phyloP scores from a whole-genome alignment of 805 yeast genomes.

The Kodamaea hsintzibuensis region DNA sequence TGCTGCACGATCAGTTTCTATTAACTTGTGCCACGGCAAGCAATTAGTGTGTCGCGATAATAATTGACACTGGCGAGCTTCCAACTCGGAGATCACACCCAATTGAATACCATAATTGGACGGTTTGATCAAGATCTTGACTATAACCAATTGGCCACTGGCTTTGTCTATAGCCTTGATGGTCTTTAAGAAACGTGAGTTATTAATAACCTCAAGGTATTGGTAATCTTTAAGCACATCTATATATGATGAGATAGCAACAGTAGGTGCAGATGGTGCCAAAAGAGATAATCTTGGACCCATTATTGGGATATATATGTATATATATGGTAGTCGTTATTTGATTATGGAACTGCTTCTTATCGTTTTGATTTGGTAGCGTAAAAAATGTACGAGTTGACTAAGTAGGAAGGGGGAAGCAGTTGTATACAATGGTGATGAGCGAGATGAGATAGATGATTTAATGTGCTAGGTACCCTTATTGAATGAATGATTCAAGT shows the following conservation, averaged over 20 bases:
- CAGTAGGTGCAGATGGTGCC: conserved; percentile 90
- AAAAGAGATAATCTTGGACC: conserved; percentile 83
- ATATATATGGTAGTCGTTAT: neutral
- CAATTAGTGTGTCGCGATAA: conserved; percentile 58
- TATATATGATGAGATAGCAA: conserved; percentile 86
- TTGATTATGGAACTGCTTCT: neutral
- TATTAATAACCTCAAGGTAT: conserved; percentile 72
- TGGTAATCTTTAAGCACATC: conserved; percentile 76
- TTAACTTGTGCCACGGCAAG: conserved; percentile 67
- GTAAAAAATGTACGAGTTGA: neutral
- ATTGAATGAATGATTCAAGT: too few species aligned
- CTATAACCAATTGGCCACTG: conserved; percentile 66
- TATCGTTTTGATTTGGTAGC: neutral
- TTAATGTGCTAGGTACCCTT: too few species aligned
- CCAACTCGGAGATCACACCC: conserved; percentile 24
- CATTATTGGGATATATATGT: conserved; percentile 37
- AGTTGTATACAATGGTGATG: neutral
- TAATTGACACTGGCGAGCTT: conserved; percentile 36
- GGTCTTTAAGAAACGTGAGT: conserved; percentile 83
- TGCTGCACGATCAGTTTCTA: conserved; percentile 91
- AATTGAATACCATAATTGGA: conserved; percentile 22
- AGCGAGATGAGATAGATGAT: neutral
- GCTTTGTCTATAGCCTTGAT: conserved; percentile 70
- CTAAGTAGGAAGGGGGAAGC: neutral
- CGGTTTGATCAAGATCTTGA: conserved; percentile 84